A percentile compares a stretch with the other conserved stretches of the same genome.
These are phyloP conservation scores for Iberis amara DNA, from an alignment of 441 rosid species.

Conservation along the genomic window DNA sequence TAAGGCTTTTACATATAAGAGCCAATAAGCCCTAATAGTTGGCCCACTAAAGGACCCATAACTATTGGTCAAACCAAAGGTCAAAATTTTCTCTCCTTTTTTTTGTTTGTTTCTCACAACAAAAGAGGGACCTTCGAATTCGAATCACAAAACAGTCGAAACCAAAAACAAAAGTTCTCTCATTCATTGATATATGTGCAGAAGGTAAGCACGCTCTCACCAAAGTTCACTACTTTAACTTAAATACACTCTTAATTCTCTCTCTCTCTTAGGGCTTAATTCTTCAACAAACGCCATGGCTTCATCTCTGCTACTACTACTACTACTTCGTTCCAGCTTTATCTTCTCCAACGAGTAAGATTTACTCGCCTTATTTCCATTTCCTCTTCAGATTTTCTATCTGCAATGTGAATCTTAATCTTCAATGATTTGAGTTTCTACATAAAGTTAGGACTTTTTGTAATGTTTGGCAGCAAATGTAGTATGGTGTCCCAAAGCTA, in stretches of 20 bases:
- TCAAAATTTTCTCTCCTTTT: too few species aligned
- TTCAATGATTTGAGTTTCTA: background rate
- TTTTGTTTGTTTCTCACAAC: too few species aligned
- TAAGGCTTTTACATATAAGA: too few species aligned
- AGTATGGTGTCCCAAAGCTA: too few species aligned
- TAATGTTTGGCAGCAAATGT: too few species aligned
- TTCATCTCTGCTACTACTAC: slow-evolving; percentile 1
- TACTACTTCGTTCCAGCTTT: background rate
- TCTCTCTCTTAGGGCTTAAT: slow-evolving; percentile 24
- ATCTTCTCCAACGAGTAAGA: slow-evolving; percentile 11
- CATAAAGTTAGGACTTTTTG: too few species aligned
- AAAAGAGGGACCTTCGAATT: too few species aligned
- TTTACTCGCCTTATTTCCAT: background rate
- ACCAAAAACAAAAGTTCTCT: slow-evolving; percentile 12
- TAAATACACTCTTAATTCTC: background rate
- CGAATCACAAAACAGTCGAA: slow-evolving; percentile 7
- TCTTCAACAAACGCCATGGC: slow-evolving; percentile 1
- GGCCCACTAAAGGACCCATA: too few species aligned
- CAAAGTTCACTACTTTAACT: slow-evolving; percentile 24
- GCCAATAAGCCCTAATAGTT: too few species aligned
- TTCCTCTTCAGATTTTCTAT: background rate
- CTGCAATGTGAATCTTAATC: slow-evolving; percentile 5
- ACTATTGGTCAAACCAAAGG: too few species aligned
- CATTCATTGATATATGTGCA: slow-evolving; percentile 24
- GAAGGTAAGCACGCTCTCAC: slow-evolving; percentile 28